phyloP scores from a whole-genome alignment of 2,329 filamentous ascomycete genomes.

The Aureobasidium sp. region DNA sequence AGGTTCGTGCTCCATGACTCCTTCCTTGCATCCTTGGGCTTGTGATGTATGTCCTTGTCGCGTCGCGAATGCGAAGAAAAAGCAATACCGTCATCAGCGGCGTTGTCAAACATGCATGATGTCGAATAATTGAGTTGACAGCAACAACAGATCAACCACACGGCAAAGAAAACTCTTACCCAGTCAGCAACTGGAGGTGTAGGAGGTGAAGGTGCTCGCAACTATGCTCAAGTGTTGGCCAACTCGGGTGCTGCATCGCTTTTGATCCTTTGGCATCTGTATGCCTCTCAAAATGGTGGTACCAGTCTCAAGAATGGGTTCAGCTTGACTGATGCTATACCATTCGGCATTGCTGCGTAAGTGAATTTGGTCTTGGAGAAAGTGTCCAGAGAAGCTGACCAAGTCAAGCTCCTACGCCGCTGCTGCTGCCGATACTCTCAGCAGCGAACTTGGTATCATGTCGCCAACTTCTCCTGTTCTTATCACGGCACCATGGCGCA shows the following conservation, averaged over 20 bases:
- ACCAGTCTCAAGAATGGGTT: not conserved
- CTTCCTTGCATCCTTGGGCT: not conserved
- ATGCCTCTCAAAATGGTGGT: not conserved
- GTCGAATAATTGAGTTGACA: not conserved
- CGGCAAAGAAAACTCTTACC: conserved; percentile 74
- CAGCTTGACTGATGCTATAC: conserved; percentile 25
- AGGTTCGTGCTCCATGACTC: conserved; percentile 41
- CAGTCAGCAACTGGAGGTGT: conserved; percentile 62
- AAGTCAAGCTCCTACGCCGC: conserved; percentile 61
- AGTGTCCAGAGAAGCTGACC: not conserved
- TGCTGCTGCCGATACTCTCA: conserved; percentile 87
- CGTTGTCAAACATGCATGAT: not conserved
- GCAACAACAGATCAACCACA: conserved; percentile 63
- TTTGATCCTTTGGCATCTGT: conserved; percentile 42
- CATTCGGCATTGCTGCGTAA: conserved; percentile 5
- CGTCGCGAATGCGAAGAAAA: not conserved
- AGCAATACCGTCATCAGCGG: not conserved
- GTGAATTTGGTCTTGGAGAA: not conserved
- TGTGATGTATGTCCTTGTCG: not conserved
- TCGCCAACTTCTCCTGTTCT: conserved; percentile 67
- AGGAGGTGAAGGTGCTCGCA: conserved; percentile 75
- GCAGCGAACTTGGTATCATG: conserved; percentile 89
- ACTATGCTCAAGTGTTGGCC: conserved; percentile 79
- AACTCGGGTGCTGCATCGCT: conserved; percentile 76
- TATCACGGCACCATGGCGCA: conserved; percentile 72